Percentiles rank a stretch among this genome's conserved stretches.
These are phyloP conservation scores for Candida sanyaensis DNA, from an alignment of 1,139 yeast species.

Conservation along the genomic window DNA sequence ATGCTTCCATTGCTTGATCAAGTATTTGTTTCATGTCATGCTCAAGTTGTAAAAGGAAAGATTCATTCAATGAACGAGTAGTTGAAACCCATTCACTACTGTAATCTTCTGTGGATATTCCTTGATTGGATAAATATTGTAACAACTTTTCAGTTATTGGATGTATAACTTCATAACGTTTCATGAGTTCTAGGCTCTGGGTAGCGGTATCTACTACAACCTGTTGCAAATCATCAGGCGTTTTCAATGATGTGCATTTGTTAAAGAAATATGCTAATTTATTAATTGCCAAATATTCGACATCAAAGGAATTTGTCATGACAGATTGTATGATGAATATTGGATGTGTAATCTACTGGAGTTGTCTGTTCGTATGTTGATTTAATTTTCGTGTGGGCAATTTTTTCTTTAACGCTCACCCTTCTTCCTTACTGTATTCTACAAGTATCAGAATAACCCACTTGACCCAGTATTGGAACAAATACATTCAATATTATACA, in stretches of 20 bases:
- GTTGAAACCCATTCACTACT: slow-evolving; percentile 5
- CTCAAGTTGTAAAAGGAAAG: slow-evolving; percentile 1
- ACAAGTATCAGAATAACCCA: too few relatives aligned
- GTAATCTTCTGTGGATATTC: neutral
- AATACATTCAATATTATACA: too few relatives aligned
- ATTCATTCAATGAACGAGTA: slow-evolving; percentile 1
- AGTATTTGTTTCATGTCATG: slow-evolving; percentile 2
- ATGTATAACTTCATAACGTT: slow-evolving; percentile 21
- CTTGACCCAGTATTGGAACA: too few relatives aligned
- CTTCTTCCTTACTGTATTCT: too few relatives aligned
- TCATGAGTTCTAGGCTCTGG: slow-evolving; percentile 19
- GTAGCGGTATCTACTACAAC: slow-evolving; percentile 7
- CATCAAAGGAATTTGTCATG: slow-evolving; percentile 9
- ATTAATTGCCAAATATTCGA: slow-evolving; percentile 13
- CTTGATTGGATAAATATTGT: slow-evolving; percentile 9
- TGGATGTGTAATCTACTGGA: too few relatives aligned
- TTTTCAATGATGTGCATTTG: slow-evolving; percentile 12
- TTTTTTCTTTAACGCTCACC: too few relatives aligned
- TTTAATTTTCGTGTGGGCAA: too few relatives aligned
- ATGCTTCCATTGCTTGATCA: slow-evolving; percentile 2
- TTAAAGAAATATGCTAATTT: slow-evolving; percentile 15
- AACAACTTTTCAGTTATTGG: slow-evolving; percentile 17
- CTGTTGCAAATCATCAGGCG: neutral
- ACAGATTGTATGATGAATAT: too few relatives aligned
- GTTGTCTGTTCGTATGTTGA: too few relatives aligned